phyloP scores from a whole-genome alignment of 2,329 filamentous ascomycete genomes.

The Clonostachys rosea region DNA sequence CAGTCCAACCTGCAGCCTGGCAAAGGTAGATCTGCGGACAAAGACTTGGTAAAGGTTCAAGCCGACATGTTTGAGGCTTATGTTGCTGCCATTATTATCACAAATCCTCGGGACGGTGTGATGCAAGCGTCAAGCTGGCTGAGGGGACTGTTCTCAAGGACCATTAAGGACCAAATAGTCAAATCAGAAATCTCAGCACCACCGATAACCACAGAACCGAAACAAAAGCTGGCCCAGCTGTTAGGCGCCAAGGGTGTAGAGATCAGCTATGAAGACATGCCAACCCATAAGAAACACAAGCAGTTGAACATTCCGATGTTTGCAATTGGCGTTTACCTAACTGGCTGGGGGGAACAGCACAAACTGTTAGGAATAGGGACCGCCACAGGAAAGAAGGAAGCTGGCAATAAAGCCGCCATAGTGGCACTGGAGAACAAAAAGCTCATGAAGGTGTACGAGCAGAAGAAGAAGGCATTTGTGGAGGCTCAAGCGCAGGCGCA shows the following conservation, averaged over 20 bases:
- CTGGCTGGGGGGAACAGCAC: conserved; percentile 63
- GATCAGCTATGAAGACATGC: conserved; percentile 57
- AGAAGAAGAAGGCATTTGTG: conserved; percentile 40
- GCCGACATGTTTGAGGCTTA: conserved; percentile 92
- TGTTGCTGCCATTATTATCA: conserved; percentile 67
- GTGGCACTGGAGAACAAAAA: conserved; percentile 63
- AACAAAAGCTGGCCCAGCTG: conserved; percentile 18
- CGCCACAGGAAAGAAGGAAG: conserved; percentile 64
- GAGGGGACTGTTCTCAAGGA: conserved; percentile 66
- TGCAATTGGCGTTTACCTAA: conserved; percentile 59
- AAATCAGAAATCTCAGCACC: background rate
- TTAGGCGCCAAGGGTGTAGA: conserved; percentile 54
- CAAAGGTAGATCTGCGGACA: conserved; percentile 29
- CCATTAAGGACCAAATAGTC: conserved; percentile 50
- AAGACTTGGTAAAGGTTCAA: conserved; percentile 64
- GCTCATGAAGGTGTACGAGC: conserved; percentile 44
- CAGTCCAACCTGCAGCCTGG: conserved; percentile 15
- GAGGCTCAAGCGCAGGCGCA: conserved; percentile 14
- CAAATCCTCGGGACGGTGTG: conserved; percentile 60
- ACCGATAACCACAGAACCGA: conserved; percentile 12
- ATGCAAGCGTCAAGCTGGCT: conserved; percentile 64
- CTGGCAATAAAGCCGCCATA: conserved; percentile 61
- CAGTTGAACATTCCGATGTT: conserved; percentile 51
- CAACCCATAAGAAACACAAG: conserved; percentile 44
- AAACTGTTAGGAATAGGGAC: conserved; percentile 59